Conservation (phyloP, 2,329 filamentous ascomycete genomes). For the Ophiosphaerella korrae region DNA sequence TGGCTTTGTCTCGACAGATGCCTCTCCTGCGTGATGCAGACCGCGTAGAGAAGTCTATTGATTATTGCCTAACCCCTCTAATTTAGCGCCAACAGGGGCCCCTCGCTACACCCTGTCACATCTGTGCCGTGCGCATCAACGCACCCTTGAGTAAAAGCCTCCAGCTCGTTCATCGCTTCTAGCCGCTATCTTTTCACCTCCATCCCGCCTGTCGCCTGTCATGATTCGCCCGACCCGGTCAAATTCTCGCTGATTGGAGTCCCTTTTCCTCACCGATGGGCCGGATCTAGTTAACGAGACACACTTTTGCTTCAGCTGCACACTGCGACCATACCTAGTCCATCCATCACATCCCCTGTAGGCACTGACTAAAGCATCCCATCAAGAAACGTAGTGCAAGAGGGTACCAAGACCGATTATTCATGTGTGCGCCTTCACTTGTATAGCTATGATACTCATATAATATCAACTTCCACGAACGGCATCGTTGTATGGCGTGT, state of each 20-base stretch:
- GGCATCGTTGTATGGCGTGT: constrained; percentile 16
- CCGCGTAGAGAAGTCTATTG: constrained; percentile 17
- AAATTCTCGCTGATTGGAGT: constrained; percentile 14
- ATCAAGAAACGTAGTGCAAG: too few relatives aligned
- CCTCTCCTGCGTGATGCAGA: constrained; percentile 40
- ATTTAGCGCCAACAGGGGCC: constrained; percentile 17
- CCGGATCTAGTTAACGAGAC: constrained; percentile 2
- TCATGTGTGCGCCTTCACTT: too few relatives aligned
- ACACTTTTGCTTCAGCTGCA: background rate
- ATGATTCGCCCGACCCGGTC: constrained; percentile 14
- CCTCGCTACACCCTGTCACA: constrained; percentile 39
- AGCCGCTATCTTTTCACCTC: constrained; percentile 27
- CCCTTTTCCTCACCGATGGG: constrained; percentile 2
- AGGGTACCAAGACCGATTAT: background rate
- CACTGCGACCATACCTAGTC: background rate
- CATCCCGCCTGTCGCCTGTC: constrained; percentile 13
- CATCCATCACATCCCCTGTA: background rate
- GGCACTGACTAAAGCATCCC: background rate
- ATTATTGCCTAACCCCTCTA: constrained; percentile 8
- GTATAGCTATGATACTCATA: background rate
- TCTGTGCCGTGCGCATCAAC: constrained; percentile 28
- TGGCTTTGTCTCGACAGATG: constrained; percentile 27
- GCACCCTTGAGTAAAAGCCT: constrained; percentile 32
- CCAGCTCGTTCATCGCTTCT: constrained; percentile 27
- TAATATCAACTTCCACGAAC: constrained; percentile 7